Conservation (phyloP, 208 protist species). For the Crithidia sp. region DNA sequence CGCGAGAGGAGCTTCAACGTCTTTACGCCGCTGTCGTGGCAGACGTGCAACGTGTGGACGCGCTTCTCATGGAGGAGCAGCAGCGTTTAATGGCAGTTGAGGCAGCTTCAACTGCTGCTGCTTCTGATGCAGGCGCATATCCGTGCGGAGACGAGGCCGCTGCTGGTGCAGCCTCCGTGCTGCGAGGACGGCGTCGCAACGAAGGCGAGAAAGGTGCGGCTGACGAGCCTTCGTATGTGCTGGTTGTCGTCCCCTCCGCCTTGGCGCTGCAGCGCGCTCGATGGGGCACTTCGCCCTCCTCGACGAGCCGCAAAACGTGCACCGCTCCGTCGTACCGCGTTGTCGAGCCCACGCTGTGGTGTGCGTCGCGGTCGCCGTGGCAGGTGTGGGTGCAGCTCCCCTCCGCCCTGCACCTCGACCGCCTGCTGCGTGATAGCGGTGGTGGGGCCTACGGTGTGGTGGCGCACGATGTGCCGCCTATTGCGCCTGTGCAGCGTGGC, state of each 20-base stretch:
- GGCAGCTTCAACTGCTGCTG: neutral
- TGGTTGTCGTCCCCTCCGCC: slow-evolving; percentile 16
- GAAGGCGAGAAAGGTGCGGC: neutral
- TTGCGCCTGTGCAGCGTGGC: slow-evolving; percentile 47
- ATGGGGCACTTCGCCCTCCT: neutral
- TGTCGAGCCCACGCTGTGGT: slow-evolving; percentile 29
- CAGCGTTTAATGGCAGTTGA: neutral
- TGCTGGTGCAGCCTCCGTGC: neutral
- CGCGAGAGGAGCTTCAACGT: slow-evolving; percentile 25
- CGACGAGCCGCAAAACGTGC: too few species aligned
- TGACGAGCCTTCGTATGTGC: slow-evolving; percentile 7
- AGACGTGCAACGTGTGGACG: slow-evolving; percentile 16
- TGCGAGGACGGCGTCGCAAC: neutral
- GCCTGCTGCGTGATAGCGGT: slow-evolving; percentile 26
- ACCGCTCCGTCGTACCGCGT: neutral
- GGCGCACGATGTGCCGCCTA: slow-evolving; percentile 44
- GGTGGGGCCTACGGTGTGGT: slow-evolving; percentile 56
- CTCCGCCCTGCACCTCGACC: slow-evolving; percentile 31
- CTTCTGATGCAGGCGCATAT: neutral
- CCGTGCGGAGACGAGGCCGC: neutral
- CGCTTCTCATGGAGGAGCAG: slow-evolving; percentile 19
- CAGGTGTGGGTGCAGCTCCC: slow-evolving; percentile 56
- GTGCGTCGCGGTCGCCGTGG: slow-evolving; percentile 14
- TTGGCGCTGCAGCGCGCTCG: slow-evolving; percentile 18
- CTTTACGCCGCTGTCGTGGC: slow-evolving; percentile 19